These are phyloP conservation scores for Venturia pyrina DNA, from an alignment of 2,329 filamentous ascomycete species.

Conservation along the genomic window DNA sequence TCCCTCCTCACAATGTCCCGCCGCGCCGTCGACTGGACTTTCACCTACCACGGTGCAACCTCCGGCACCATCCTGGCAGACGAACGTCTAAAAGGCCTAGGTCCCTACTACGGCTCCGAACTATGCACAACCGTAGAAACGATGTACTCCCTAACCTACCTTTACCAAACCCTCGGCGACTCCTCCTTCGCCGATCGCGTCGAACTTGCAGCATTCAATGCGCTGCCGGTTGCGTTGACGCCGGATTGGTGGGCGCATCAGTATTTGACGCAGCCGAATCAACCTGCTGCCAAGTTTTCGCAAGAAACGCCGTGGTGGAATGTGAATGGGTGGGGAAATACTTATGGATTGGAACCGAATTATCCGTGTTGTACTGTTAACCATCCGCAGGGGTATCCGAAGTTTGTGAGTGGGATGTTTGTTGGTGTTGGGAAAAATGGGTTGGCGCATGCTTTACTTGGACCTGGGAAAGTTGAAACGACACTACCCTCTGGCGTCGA, in stretches of 20 bases:
- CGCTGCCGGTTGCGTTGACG: slow-evolving; percentile 41
- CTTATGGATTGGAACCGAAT: slow-evolving; percentile 43
- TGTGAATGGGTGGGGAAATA: slow-evolving; percentile 34
- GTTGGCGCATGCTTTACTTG: slow-evolving; percentile 41
- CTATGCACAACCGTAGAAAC: slow-evolving; percentile 43
- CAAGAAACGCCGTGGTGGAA: slow-evolving; percentile 37
- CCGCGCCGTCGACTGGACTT: slow-evolving; percentile 38
- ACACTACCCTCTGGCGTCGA: slow-evolving; percentile 23
- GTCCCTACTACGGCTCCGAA: slow-evolving; percentile 36
- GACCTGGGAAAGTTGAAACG: slow-evolving; percentile 34
- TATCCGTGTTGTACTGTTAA: slow-evolving; percentile 51
- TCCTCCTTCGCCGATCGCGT: slow-evolving; percentile 40
- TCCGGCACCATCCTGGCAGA: slow-evolving; percentile 42
- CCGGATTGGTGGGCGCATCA: slow-evolving; percentile 48
- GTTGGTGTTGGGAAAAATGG: slow-evolving; percentile 32
- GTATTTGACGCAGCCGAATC: slow-evolving; percentile 45
- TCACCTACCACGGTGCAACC: slow-evolving; percentile 37
- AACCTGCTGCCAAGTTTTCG: slow-evolving; percentile 38
- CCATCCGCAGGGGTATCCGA: slow-evolving; percentile 47
- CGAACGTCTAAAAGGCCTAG: slow-evolving; percentile 36
- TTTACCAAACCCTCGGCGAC: slow-evolving; percentile 40
- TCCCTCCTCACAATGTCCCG: slow-evolving; percentile 30
- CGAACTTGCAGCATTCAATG: slow-evolving; percentile 46
- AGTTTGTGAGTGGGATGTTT: slow-evolving; percentile 42
- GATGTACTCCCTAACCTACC: slow-evolving; percentile 41